Evolutionary conservation across 1,284 basidiomycete genomes (phyloP), one percentile per base, ranked within the genome.

Genomic region (Ceratobasidium sp.): DNA sequence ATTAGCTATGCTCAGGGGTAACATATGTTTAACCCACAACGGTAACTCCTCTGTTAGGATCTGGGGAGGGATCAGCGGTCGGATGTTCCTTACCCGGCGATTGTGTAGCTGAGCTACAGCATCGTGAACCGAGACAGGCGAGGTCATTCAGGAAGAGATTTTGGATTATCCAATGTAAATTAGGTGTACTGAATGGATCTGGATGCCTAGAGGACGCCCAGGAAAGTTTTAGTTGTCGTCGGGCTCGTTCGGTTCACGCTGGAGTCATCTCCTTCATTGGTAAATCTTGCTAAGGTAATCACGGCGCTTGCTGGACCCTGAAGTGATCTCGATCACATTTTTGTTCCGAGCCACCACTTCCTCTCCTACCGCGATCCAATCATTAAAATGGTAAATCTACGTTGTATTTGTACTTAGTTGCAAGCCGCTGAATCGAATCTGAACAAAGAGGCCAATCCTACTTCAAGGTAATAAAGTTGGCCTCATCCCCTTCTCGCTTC

Each of bases 11-110:
- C 22, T 3, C 19, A 19, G 5, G 29, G 22, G 9, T 14, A 1
- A 63, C 51, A 29, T 62, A 56, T 31, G 64, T 19, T 34, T n/a
- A 54, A 84, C 87, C 68, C 81, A 90, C 88, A 94, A 83, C 58
- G 92, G 92, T 22, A 91, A 84, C 80, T 98, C 95, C 83, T 98
- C 95, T 79, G 93, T 92, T 2, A 98, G 86, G 77, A 98, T 96
- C 80, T 95, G 93, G 53, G 94, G 94, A 76, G 95, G 95, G 77
- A 98, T 95, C 75, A 97, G 84, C 41, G 95, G 95, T 56, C 94
- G 86, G 51, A 92, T 94, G 29, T 88, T 90, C 81, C 89, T 94
- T 76, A 98, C 95, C 53, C 96, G 86, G 76, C 89, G 86, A 81
- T 98, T 96, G 81, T 96, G 94, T 62, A 98, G 89, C 71, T 91